These are phyloP conservation scores for Cerrena zonata DNA, from an alignment of 1,284 basidiomycete genomes.

Conservation along the genomic window DNA sequence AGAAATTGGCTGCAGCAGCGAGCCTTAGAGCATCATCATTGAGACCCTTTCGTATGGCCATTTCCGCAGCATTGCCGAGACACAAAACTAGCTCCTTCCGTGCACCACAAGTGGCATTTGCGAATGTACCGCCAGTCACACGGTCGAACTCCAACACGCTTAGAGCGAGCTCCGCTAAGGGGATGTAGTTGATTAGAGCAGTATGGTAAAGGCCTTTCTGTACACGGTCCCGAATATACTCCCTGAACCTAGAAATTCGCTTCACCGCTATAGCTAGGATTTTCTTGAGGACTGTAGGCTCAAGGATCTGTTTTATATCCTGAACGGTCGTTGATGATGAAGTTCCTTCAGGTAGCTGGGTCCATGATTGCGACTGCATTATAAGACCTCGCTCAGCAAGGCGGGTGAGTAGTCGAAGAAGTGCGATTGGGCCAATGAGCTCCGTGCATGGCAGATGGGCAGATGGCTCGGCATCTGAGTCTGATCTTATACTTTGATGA, in stretches of 20 bases:
- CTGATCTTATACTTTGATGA: too few species aligned
- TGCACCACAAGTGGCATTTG: neutral
- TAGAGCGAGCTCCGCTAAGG: neutral
- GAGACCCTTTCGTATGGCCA: neutral
- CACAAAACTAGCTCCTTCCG: neutral
- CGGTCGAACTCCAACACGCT: neutral
- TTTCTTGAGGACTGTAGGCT: conserved; percentile 18
- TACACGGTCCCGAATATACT: neutral
- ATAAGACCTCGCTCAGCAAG: conserved; percentile 6
- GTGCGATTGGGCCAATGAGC: conserved; percentile 5
- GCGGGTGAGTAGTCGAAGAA: conserved; percentile 6
- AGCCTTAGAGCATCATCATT: neutral
- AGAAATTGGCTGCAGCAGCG: neutral
- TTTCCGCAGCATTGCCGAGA: neutral
- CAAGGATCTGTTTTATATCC: conserved; percentile 25
- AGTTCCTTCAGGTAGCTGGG: conserved; percentile 3
- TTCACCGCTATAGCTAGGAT: conserved; percentile 20
- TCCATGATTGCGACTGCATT: conserved; percentile 4
- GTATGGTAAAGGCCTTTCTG: neutral
- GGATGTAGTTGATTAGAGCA: neutral
- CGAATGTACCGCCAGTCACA: neutral
- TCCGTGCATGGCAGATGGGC: neutral
- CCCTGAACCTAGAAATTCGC: conserved; percentile 11
- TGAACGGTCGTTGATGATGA: conserved; percentile 1
- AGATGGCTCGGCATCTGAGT: neutral